phyloP scores from a whole-genome alignment of 2,329 filamentous ascomycete species.

The Fusarium temperatum region DNA sequence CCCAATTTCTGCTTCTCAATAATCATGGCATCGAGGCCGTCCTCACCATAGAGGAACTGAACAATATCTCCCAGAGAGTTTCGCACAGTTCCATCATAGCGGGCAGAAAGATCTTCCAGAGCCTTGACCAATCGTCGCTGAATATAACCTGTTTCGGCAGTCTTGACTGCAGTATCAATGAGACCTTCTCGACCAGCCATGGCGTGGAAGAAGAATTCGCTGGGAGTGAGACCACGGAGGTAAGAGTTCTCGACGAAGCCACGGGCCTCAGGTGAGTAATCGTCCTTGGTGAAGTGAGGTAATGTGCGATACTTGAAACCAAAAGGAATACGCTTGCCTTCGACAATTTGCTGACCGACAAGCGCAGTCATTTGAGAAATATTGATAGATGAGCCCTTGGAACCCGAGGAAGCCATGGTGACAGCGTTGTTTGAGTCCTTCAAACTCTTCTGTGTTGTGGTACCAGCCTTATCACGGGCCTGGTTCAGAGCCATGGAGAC shows the following conservation, averaged over 20 bases:
- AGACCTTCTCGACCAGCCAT: conserved; percentile 99
- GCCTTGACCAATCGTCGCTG: conserved; percentile 98
- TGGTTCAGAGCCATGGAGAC: conserved; percentile 94
- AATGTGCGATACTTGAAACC: conserved; percentile 98
- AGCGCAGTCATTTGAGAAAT: conserved; percentile 99
- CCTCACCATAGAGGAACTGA: conserved; percentile 97
- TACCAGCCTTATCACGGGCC: conserved; percentile 96
- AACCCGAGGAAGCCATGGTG: conserved; percentile 94
- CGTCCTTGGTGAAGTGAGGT: conserved; percentile 98
- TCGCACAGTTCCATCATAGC: conserved; percentile 96
- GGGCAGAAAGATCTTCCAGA: conserved; percentile 95
- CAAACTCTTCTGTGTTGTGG: conserved; percentile 87
- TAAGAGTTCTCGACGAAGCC: conserved; percentile 99
- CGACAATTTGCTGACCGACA: conserved; percentile 97
- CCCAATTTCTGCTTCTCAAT: conserved; percentile 95
- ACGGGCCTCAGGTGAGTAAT: conserved; percentile 96
- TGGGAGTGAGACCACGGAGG: conserved; percentile 90
- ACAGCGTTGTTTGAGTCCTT: conserved; percentile 97
- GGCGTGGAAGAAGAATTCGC: conserved; percentile 99
- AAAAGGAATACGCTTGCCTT: conserved; percentile 98
- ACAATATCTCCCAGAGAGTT: conserved; percentile 97
- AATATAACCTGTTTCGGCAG: conserved; percentile 98
- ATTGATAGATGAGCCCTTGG: conserved; percentile 98
- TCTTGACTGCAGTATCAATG: conserved; percentile 99
- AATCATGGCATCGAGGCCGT: conserved; percentile 90